Evolutionary conservation across 2,329 filamentous ascomycete species (phyloP), one percentile per base, ranked within the genome.

Genomic region (Claviceps monticola): DNA sequence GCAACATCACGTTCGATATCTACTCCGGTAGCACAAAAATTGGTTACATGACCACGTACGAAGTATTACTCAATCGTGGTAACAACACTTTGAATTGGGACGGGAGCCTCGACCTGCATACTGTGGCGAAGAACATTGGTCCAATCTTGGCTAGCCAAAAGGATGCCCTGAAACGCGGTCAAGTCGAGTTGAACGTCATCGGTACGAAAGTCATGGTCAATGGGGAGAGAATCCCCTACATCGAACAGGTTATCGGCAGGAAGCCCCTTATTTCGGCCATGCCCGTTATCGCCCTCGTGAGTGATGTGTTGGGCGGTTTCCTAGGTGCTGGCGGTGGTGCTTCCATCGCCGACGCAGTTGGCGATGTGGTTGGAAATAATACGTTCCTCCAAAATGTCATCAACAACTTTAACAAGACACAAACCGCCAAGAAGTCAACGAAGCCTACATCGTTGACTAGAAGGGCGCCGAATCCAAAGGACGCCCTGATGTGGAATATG

Each of bases 1-100:
- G 73, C 11, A 70, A 75, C 56, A 48, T 75, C n/a, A 70, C 69
- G 0, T 65, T 74, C 16, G 71, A 73, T 44, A 50, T 75, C 17
- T 58, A 66, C 50, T 67, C 66, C 0, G 70, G 69, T 3, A 62
- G 68, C n/a, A 53, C 70, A 9, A 60, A 60, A 8, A 56, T 75
- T 6, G 73, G 73, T 5, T 56, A 66, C 1, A 63, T 71, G 17
- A 62, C 61, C 16, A 52, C 73, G 4, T 62, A 65, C 50, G 63
- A 74, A 41, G 61, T 73, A 1, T 34, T 63, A 0, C 61, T 76
- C 4, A 63, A 64, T 16, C 71, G 68, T 0, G 71, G 70, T 5
- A 74, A 73, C 54, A 74, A 73, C 52, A 66, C 64, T 0, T 57
- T 67, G 1, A 55, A 61, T 2, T 74, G 72, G 50, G 62, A 67